Conservation (phyloP, 176 grass and related monocot genomes). For the Chloris gayana region DNA sequence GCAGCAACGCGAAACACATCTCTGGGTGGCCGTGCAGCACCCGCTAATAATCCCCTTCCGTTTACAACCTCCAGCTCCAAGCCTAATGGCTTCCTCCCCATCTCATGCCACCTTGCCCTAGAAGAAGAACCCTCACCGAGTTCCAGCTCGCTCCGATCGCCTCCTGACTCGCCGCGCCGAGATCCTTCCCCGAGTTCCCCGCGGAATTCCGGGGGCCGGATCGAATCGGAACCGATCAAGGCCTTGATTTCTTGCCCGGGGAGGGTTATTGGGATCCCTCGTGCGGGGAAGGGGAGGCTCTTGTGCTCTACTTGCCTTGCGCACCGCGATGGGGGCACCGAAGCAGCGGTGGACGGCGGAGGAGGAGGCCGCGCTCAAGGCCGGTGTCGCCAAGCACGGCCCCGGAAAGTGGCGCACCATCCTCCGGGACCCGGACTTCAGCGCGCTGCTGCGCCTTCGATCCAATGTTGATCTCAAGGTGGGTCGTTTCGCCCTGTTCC, state of each 20-base stretch:
- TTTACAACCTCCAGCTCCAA: constrained; percentile 23
- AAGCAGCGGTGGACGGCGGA: constrained; percentile 95
- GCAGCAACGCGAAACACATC: too few relatives aligned
- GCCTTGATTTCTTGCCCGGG: background rate
- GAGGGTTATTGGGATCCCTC: background rate
- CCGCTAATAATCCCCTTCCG: constrained; percentile 21
- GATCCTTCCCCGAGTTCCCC: too few relatives aligned
- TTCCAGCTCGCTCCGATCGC: background rate
- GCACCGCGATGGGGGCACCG: constrained; percentile 70
- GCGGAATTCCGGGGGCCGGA: background rate
- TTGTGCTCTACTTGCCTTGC: background rate
- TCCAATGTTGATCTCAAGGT: constrained; percentile 99
- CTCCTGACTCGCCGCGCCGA: background rate
- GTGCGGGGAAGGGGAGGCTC: background rate
- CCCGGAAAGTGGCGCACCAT: constrained; percentile 94
- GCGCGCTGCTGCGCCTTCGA: constrained; percentile 54
- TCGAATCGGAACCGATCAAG: constrained; percentile 37
- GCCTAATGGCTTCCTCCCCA: constrained; percentile 26
- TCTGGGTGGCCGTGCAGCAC: background rate
- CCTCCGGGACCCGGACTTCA: constrained; percentile 90
- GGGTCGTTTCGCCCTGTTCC: background rate
- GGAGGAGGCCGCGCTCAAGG: constrained; percentile 91
- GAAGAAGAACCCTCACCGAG: constrained; percentile 22
- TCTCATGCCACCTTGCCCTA: constrained; percentile 43
- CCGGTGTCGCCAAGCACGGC: constrained; percentile 88